Evolutionary conservation across 2,329 filamentous ascomycete species (phyloP).

Genomic region (Fusarium algeriense): DNA sequence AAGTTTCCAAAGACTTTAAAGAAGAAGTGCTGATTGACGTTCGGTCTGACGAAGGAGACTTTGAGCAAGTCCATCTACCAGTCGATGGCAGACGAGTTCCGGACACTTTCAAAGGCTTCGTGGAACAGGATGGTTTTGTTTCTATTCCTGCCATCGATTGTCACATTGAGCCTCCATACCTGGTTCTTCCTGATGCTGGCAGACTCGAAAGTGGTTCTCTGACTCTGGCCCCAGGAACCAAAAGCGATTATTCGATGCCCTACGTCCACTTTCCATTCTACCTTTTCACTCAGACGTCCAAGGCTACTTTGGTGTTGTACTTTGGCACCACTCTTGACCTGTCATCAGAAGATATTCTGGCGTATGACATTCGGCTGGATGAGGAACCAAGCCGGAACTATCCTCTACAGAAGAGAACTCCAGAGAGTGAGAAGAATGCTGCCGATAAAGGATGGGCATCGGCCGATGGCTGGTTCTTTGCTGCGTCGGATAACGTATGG

Average conservation of each 20-base stretch:
- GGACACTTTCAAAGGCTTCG: slow-evolving; percentile 67
- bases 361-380: slow-evolving; percentile 25
- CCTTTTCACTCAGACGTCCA: slow-evolving; percentile 6
- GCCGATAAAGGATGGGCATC: slow-evolving; percentile 33
- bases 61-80: slow-evolving; percentile 66
- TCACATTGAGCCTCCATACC: slow-evolving; percentile 3
- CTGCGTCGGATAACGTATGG: slow-evolving; percentile 38
- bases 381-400: neutral
- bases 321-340: slow-evolving; percentile 34
- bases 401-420: slow-evolving; percentile 15
- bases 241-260: rapidly evolving
- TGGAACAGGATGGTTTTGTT: slow-evolving; percentile 68
- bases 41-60: slow-evolving; percentile 51
- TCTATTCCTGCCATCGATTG: slow-evolving; percentile 32
- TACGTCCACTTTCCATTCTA: slow-evolving; percentile 30
- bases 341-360: slow-evolving; percentile 20
- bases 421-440: slow-evolving; percentile 29
- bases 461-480: slow-evolving; percentile 37
- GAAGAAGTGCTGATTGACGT: slow-evolving; percentile 47
- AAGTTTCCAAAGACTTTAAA: slow-evolving; percentile 55
- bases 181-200: slow-evolving; percentile 24
- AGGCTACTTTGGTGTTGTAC: neutral
- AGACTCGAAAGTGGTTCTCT: slow-evolving; percentile 27
- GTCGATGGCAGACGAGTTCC: slow-evolving; percentile 64
- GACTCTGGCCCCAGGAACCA: neutral